These are phyloP conservation scores for Epichloe gansuensis DNA, from an alignment of 2,329 filamentous ascomycete species.

Conservation along the genomic window DNA sequence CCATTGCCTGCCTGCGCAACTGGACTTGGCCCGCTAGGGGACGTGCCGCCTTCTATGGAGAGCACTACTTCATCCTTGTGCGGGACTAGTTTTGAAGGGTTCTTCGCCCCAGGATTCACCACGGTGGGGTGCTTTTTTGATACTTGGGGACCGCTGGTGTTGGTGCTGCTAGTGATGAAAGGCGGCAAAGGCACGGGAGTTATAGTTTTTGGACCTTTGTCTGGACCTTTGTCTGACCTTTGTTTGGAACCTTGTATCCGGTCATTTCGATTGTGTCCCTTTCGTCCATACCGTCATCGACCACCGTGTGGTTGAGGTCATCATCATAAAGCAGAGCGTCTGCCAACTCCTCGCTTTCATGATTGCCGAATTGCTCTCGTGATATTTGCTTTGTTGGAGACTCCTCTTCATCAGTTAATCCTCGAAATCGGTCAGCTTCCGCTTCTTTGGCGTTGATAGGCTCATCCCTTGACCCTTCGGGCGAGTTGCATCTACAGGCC, in stretches of 20 bases:
- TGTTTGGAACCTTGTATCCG: not conserved
- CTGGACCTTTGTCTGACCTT: not conserved
- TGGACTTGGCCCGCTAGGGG: not conserved
- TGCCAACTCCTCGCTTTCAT: not conserved
- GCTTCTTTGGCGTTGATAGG: constrained; percentile 24
- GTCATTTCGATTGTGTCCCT: too few species aligned
- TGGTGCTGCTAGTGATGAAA: not conserved
- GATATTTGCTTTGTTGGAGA: constrained; percentile 18
- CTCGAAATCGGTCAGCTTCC: constrained; percentile 18
- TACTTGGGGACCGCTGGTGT: not conserved
- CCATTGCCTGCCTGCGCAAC: not conserved
- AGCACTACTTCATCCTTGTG: not conserved
- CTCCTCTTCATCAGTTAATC: constrained; percentile 18
- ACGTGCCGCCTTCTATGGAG: constrained; percentile 2
- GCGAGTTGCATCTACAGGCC: constrained; percentile 5
- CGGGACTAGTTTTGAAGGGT: not conserved
- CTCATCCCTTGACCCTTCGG: constrained; percentile 22
- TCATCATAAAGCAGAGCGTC: not conserved
- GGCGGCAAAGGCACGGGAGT: constrained; percentile 6
- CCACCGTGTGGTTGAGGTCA: not conserved
- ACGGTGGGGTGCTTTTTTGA: not conserved
- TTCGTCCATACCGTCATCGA: constrained; percentile 1
- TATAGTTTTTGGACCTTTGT: not conserved
- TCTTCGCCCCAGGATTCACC: not conserved
- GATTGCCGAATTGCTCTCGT: constrained; percentile 10